These are phyloP conservation scores for Babesia caballi DNA, from an alignment of 169 alveolate genomes.

Conservation along the genomic window DNA sequence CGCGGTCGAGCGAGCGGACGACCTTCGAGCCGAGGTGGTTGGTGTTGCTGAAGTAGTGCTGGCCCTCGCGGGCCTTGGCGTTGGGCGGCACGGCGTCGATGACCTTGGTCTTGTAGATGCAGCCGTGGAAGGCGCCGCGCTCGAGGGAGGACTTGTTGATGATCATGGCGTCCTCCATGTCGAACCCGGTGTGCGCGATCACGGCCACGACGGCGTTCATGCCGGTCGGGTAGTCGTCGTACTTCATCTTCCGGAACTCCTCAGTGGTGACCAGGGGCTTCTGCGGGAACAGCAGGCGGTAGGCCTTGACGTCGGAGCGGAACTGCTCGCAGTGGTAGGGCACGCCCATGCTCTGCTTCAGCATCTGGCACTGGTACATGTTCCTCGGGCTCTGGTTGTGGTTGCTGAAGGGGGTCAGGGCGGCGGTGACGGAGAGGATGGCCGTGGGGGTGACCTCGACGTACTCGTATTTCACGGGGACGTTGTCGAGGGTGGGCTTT, in stretches of 20 bases:
- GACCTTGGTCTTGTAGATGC: conserved; percentile 93
- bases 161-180: conserved; percentile 99
- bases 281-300: conserved; percentile 92
- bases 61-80: conserved; percentile 10
- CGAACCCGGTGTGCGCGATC: conserved; percentile 97
- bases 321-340: conserved; percentile 93
- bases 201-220: conserved; percentile 99
- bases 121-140: conserved; percentile 98
- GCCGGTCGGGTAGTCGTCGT: conserved; percentile 97
- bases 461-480: conserved; percentile 88
- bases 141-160: conserved; percentile 97
- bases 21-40: conserved; percentile 26
- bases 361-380: conserved; percentile 99
- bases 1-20: conserved; percentile 57
- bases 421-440: conserved; percentile 94
- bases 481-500: conserved; percentile 49
- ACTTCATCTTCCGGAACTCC: conserved; percentile 88
- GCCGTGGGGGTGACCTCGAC: conserved; percentile 94
- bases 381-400: conserved; percentile 99
- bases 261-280: conserved; percentile 96
- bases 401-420: conserved; percentile 96
- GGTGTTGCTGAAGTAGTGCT: conserved; percentile 45
- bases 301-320: conserved; percentile 94
- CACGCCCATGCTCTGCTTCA: conserved; percentile 99
- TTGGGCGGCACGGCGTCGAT: conserved; percentile 65